phyloP scores from a whole-genome alignment of 2,329 filamentous ascomycete genomes.

The Penicillium sp. region DNA sequence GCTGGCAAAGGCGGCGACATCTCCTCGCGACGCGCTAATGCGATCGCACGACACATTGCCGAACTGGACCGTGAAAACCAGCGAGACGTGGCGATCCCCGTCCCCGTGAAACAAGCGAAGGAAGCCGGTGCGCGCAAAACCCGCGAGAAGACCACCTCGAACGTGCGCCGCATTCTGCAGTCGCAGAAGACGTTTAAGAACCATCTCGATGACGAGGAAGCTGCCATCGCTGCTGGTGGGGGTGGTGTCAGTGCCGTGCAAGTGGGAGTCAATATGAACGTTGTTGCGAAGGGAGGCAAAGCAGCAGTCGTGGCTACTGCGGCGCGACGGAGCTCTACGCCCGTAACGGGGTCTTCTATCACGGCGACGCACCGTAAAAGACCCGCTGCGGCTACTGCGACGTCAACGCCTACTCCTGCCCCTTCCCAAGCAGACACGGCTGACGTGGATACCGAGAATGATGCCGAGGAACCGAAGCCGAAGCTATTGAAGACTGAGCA shows the following conservation, averaged over 20 bases:
- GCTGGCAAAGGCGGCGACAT: conserved; percentile 65
- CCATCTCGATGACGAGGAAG: conserved; percentile 57
- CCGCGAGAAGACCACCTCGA: conserved; percentile 49
- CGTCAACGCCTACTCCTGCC: conserved; percentile 16
- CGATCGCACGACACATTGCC: conserved; percentile 78
- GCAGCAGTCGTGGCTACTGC: conserved; percentile 13
- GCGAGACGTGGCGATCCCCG: conserved; percentile 71
- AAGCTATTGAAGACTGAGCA: conserved; percentile 40
- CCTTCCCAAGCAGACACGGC: conserved; percentile 14
- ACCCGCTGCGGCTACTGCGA: conserved; percentile 10
- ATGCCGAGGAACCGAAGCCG: conserved; percentile 17
- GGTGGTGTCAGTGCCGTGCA: conserved; percentile 7
- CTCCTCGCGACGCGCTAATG: conserved; percentile 79
- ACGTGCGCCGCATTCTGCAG: conserved; percentile 52
- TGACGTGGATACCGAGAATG: conserved; percentile 16
- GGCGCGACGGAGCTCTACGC: conserved; percentile 34
- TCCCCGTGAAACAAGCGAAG: conserved; percentile 60
- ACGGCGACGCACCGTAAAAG: conserved; percentile 25
- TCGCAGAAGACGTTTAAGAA: conserved; percentile 56
- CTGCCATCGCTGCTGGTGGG: conserved; percentile 33
- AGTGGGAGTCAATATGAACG: conserved; percentile 9
- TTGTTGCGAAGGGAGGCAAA: conserved; percentile 12
- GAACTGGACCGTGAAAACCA: conserved; percentile 81
- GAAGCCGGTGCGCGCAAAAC: conserved; percentile 42
- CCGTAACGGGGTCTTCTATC: conserved; percentile 20